These are phyloP conservation scores for Parasitella parasitica DNA, from an alignment of 371 early-diverging fungal genomes.

Conservation along the genomic window DNA sequence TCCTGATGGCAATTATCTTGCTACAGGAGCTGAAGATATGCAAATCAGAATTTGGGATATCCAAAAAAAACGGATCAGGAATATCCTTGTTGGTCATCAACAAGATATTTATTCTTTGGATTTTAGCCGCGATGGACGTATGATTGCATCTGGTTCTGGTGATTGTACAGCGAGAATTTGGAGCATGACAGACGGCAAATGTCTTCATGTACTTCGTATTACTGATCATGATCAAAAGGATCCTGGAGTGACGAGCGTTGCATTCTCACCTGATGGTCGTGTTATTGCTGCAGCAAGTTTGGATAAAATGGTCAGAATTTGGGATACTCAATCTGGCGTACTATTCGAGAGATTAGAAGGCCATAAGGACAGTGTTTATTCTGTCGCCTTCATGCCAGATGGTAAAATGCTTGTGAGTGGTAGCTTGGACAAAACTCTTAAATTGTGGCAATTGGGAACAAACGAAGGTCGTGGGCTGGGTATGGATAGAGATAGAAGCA, in stretches of 20 bases:
- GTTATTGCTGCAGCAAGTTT: conserved; percentile 78
- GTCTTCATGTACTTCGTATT: conserved; percentile 67
- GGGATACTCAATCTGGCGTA: conserved; percentile 80
- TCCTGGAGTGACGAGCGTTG: conserved; percentile 91
- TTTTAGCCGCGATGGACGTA: conserved; percentile 87
- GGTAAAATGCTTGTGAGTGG: conserved; percentile 89
- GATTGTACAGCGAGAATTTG: conserved; percentile 88
- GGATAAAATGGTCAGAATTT: conserved; percentile 87
- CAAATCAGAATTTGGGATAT: conserved; percentile 87
- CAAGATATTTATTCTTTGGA: conserved; percentile 95
- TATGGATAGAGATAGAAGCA: conserved; percentile 33
- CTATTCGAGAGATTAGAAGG: conserved; percentile 85
- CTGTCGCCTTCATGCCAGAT: conserved; percentile 92
- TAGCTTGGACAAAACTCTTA: conserved; percentile 90
- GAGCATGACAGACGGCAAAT: conserved; percentile 78
- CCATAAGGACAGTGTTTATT: conserved; percentile 92
- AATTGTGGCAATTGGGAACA: conserved; percentile 82
- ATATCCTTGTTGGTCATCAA: conserved; percentile 80
- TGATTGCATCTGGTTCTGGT: conserved; percentile 91
- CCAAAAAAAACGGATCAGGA: conserved; percentile 59
- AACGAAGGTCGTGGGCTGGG: conserved; percentile 25
- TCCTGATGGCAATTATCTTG: conserved; percentile 89
- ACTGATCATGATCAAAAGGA: conserved; percentile 81
- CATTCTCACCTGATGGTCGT: conserved; percentile 76
- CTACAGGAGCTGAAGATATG: conserved; percentile 97